phyloP scores from a whole-genome alignment of 2,329 filamentous ascomycete genomes.

The Cladosporium cucumerinum region DNA sequence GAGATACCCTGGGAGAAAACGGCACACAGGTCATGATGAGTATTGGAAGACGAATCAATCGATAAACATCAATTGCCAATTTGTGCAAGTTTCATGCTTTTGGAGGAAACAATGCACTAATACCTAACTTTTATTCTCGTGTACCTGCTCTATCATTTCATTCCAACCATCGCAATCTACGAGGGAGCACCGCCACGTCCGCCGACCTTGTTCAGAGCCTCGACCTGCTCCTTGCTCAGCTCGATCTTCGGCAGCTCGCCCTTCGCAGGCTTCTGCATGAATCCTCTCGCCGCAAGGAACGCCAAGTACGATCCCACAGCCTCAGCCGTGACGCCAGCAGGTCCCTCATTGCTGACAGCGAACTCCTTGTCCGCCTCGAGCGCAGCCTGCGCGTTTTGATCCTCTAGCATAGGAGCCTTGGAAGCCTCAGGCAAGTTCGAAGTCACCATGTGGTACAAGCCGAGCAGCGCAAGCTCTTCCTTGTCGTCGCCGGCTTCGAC shows the following conservation, averaged over 20 bases:
- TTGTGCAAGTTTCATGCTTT: background rate
- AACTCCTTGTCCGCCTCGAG: constrained; percentile 62
- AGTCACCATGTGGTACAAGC: constrained; percentile 70
- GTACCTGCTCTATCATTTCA: background rate
- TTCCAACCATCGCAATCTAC: background rate
- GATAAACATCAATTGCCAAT: background rate
- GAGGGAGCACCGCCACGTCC: constrained; percentile 44
- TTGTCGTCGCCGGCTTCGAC: constrained; percentile 57
- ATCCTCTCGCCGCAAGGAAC: constrained; percentile 61
- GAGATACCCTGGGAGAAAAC: background rate
- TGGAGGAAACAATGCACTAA: background rate
- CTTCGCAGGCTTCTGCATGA: constrained; percentile 50
- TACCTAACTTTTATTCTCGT: background rate
- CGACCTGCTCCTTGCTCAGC: constrained; percentile 47
- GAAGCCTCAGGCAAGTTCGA: constrained; percentile 67
- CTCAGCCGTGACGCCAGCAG: constrained; percentile 56
- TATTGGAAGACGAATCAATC: background rate
- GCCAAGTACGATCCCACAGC: constrained; percentile 62
- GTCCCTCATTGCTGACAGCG: constrained; percentile 43
- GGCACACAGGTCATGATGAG: background rate
- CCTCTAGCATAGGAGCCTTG: constrained; percentile 70
- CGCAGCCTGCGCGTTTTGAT: constrained; percentile 63
- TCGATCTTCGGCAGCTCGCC: constrained; percentile 43
- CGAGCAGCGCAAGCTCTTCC: constrained; percentile 68
- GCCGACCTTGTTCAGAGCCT: constrained; percentile 51